These are phyloP conservation scores for Suillus cothurnatus DNA, from an alignment of 768 basidiomycete genomes.

Conservation along the genomic window DNA sequence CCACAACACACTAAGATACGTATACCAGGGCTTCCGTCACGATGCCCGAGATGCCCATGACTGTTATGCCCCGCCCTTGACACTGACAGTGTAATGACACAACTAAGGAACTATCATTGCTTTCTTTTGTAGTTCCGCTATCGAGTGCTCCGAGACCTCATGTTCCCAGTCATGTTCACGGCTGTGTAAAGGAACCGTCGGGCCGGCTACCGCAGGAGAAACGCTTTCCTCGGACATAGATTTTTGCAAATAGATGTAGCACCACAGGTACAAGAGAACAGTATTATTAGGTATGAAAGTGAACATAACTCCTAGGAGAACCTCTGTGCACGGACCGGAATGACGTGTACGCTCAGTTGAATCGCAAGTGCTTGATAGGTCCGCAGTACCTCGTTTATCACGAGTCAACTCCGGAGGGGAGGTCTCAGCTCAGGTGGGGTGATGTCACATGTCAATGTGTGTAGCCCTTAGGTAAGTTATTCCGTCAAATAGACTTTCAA, in stretches of 20 bases:
- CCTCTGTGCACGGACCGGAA: background rate
- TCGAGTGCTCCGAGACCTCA: background rate
- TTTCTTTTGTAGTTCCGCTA: background rate
- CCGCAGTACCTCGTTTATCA: background rate
- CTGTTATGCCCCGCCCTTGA: background rate
- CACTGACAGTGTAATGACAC: no score
- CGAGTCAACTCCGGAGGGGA: no score
- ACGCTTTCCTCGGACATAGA: background rate
- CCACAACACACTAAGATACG: background rate
- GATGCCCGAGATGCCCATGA: no score
- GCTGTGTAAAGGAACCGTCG: background rate
- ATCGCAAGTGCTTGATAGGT: background rate
- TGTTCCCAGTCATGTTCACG: background rate
- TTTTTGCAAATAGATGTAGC: background rate
- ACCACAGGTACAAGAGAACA: no score
- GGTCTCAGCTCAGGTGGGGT: background rate
- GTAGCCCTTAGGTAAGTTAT: background rate
- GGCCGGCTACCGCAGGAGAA: background rate
- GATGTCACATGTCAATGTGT: background rate
- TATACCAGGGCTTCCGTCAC: background rate
- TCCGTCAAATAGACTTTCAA: background rate
- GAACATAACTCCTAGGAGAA: background rate
- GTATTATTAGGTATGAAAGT: background rate
- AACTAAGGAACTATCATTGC: no score
- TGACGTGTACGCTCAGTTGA: no score